Conservation (phyloP, 1,139 yeast species). For the Blastobotrys arbuscula region DNA sequence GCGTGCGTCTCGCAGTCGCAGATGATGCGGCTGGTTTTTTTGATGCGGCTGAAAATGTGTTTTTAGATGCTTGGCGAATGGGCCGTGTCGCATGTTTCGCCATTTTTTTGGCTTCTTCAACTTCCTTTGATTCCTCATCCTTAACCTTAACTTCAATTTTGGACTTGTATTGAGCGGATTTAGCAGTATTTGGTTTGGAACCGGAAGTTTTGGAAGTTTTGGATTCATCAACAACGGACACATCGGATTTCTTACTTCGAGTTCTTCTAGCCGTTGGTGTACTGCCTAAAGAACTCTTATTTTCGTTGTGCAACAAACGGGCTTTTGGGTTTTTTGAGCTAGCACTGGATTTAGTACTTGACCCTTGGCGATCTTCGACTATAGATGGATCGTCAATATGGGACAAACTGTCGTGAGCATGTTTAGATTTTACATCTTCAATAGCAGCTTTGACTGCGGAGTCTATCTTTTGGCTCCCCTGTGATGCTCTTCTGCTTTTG, state of each 20-base stretch:
- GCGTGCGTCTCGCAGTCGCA: no score
- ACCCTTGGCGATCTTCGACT: neutral
- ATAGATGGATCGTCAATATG: neutral
- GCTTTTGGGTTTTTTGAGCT: neutral
- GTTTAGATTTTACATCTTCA: neutral
- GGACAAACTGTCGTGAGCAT: neutral
- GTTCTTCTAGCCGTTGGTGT: conserved; percentile 4
- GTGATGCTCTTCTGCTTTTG: neutral
- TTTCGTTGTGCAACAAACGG: neutral
- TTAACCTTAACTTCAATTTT: neutral
- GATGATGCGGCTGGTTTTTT: no score
- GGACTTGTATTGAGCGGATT: neutral
- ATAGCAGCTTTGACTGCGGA: neutral
- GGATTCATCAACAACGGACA: neutral
- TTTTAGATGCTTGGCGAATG: no score
- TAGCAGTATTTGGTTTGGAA: neutral
- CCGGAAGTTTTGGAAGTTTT: neutral
- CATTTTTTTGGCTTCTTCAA: no score
- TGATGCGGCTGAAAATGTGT: no score
- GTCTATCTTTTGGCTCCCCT: neutral
- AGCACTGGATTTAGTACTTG: neutral
- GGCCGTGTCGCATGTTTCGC: no score
- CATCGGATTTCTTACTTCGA: neutral
- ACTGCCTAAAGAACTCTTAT: neutral
- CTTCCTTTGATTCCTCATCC: no score